Evolutionary conservation across 2,329 filamentous ascomycete genomes (phyloP), one percentile per base, ranked within the genome.

Genomic region (Elsinoe perseae): DNA sequence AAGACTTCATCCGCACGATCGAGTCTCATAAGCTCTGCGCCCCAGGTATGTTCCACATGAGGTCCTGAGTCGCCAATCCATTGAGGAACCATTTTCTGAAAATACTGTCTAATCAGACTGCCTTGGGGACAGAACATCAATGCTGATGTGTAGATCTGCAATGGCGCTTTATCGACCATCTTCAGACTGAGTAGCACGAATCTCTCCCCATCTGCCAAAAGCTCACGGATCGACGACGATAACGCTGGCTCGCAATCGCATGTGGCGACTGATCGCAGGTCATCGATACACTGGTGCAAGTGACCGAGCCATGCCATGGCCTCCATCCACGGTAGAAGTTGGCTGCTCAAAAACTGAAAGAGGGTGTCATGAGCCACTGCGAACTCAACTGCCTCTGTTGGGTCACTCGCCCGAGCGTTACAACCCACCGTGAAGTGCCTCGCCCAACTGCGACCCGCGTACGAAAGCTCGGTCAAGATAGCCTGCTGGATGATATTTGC

Each of bases 141-240:
- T 2, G 50, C 50, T 36, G 50, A 34, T 2, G 28, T 5, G 21
- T 53, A 53, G 4, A 53, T 8, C 21, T 53, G 50, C 12, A 53
- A 28, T 20, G 50, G 50, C 4, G 16, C 4, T 36, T 52, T 48
- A 32, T 68, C 61, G 32, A 65, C 60, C 27, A 71, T 63, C 9
- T 64, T 60, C 16, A 58, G 23, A 56, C 66, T 64, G 42, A 61
- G 61, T 0, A 68, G 60, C 36, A 69, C 50, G 58, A 72, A 70
- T 32, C 64, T 59, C 43, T 50, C 64, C 16, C 65, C 64, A 61
- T 73, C 68, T 28, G 23, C 7, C 70, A 58, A 52, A 70, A 50
- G 9, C 7, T n/a, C 44, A 16, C 7, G 6, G 14, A 16, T 30
- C 12, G 42, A 14, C 14, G 34, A n/a, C 7, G 34, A 38, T 7